A percentile compares a stretch with the other conserved stretches of the same genome.
Evolutionary conservation across 129 eudicot genomes (phyloP).

Genomic region (Artemisia argyi): DNA sequence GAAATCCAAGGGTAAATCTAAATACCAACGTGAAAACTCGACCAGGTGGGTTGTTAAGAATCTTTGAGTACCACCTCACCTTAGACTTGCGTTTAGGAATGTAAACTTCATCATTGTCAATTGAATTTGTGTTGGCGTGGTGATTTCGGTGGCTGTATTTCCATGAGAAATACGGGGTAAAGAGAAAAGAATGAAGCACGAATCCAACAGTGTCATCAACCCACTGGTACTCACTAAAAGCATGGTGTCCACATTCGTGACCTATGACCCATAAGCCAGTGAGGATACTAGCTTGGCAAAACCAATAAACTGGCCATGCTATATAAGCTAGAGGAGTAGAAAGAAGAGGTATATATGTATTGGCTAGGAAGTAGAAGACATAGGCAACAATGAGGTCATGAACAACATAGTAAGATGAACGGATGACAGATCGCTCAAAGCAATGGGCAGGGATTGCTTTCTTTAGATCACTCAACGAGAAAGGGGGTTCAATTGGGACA

Average conservation of each 20-base stretch:
- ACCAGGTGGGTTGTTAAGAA: conserved; percentile 42
- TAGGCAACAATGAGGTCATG: conserved; percentile 35
- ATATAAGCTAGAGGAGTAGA: conserved; percentile 25
- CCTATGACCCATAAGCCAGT: conserved; percentile 42
- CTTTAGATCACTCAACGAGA: conserved; percentile 36
- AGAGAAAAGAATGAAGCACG: conserved; percentile 29
- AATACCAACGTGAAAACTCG: conserved; percentile 32
- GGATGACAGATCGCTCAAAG: conserved; percentile 24
- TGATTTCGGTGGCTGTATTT: conserved; percentile 39
- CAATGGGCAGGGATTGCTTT: conserved; percentile 41
- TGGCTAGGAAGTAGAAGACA: conserved; percentile 28
- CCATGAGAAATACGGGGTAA: conserved; percentile 40
- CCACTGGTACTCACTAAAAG: conserved; percentile 32
- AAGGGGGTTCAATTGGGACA: conserved; percentile 31
- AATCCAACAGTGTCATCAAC: conserved; percentile 36
- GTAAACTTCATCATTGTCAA: conserved; percentile 38
- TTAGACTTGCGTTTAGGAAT: conserved; percentile 39
- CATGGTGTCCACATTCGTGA: conserved; percentile 39
- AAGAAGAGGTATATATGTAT: conserved; percentile 27
- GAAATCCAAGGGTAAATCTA: conserved; percentile 33
- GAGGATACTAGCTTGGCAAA: conserved; percentile 37
- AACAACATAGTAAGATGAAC: conserved; percentile 34
- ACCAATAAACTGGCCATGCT: conserved; percentile 37
- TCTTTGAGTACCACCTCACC: conserved; percentile 21
- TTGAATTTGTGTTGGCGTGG: conserved; percentile 38